A percentile compares a stretch with the other conserved stretches of the same genome.
These are phyloP conservation scores for Heracleum sosnowskyi DNA, from an alignment of 129 eudicot genomes.

Conservation along the genomic window DNA sequence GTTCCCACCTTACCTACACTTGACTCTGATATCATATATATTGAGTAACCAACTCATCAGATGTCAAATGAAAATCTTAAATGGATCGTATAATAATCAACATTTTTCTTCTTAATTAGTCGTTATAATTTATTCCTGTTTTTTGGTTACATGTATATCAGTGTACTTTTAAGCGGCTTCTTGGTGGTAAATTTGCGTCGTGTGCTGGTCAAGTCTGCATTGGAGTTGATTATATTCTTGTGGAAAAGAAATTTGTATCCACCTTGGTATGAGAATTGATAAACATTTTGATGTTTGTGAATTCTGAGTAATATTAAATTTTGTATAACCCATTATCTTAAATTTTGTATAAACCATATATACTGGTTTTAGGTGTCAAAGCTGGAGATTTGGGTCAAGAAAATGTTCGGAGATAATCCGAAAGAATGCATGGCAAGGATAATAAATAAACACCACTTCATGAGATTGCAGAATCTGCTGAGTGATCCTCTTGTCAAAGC, in stretches of 20 bases:
- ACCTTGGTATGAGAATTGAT: slow-evolving; percentile 36
- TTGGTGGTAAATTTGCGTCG: slow-evolving; percentile 67
- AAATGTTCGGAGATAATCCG: slow-evolving; percentile 67
- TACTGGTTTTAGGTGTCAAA: slow-evolving; percentile 40
- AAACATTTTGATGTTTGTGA: neutral
- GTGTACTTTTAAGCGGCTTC: slow-evolving; percentile 51
- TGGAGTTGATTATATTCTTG: slow-evolving; percentile 71
- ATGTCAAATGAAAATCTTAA: no score
- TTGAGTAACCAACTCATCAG: neutral
- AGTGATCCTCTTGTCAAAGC: slow-evolving; percentile 57
- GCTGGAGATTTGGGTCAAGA: slow-evolving; percentile 31
- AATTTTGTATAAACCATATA: neutral
- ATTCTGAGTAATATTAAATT: neutral
- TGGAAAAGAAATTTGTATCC: slow-evolving; percentile 37
- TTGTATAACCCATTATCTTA: neutral
- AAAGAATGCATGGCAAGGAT: slow-evolving; percentile 47
- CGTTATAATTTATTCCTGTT: neutral
- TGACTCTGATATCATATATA: neutral
- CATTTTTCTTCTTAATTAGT: neutral
- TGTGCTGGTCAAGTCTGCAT: slow-evolving; percentile 90
- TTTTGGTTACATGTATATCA: slow-evolving; percentile 9
- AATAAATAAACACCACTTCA: slow-evolving; percentile 51
- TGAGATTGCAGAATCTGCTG: slow-evolving; percentile 44
- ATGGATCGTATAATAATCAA: no score
- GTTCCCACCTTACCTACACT: no score